Evolutionary conservation across 805 yeast genomes (phyloP), one percentile per base, ranked within the genome.

Genomic region (Yarrowia porcina): DNA sequence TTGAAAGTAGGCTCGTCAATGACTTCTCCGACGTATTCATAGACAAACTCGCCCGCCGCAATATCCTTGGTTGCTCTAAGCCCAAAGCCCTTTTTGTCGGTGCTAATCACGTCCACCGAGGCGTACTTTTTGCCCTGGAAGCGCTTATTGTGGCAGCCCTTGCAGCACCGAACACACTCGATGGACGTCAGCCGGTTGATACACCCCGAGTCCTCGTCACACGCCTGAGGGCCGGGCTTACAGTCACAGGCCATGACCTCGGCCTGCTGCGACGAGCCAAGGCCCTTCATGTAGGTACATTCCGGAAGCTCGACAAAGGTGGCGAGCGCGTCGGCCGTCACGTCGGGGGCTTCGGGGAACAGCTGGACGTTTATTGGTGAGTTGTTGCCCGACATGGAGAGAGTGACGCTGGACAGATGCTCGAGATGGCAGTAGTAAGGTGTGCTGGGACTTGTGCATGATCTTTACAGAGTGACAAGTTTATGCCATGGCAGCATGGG

Each of bases 191-290:
- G 82, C 59, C 98, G 77, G 74, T 93, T 93, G 69, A 94, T 91
- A 81, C 99, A 93, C 72, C 88, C 91, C 15, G 94, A 87, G 66
- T 86, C 85, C 30, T 87, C 89, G 33, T 85, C 89, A 80, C 99
- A 93, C 1, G 97, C 96, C 23, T 76, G 65, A 64, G 68, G 59
- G 74, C 79, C 18, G 78, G 80, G 72, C 81, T 89, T 44, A 78
- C 99, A 93, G 71, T 91, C 97, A 79, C 99, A 93, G 15, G 92
- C 83, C 94, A 93, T 91, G 66, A 81, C 81, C 67, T 90, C 96
- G 66, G 85, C 86, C 70, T 88, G 89, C 42, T 87, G 89, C 1
- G 91, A 81, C 36, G 80, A 77, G 11, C 97, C 96, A 12, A 89
- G 75, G 45, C 73, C 68, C 69, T 85, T 86, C 61, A 77, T 77